These are phyloP conservation scores for Cyclotella kingstonii DNA, from an alignment of 108 stramenopile genomes.

Conservation along the genomic window DNA sequence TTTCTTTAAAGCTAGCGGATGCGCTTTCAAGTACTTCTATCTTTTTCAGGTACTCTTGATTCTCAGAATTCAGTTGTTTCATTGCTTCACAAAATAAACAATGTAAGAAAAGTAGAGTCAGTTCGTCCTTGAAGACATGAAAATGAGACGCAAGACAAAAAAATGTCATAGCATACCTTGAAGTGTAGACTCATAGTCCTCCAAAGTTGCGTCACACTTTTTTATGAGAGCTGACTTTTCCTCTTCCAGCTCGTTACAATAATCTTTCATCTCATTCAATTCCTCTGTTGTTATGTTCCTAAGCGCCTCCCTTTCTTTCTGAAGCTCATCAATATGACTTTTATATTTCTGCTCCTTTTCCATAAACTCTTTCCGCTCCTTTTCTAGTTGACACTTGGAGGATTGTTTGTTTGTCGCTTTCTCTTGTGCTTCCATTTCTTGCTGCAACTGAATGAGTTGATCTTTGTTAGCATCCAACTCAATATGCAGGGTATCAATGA, in stretches of 20 bases:
- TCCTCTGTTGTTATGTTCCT: constrained; percentile 4
- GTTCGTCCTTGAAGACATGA: background rate
- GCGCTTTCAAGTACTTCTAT: constrained; percentile 3
- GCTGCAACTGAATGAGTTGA: constrained; percentile 11
- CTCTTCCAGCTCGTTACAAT: constrained; percentile 8
- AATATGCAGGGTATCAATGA: constrained; percentile 23
- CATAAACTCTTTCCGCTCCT: background rate
- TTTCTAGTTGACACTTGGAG: background rate
- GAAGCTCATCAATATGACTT: constrained; percentile 4
- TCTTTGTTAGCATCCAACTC: constrained; percentile 13
- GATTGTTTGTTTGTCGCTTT: background rate
- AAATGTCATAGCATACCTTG: background rate
- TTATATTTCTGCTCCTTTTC: constrained; percentile 7
- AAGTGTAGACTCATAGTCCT: constrained; percentile 15
- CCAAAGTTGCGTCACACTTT: constrained; percentile 10
- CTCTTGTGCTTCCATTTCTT: background rate
- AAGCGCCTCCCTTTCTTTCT: constrained; percentile 6
- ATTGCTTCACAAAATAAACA: background rate
- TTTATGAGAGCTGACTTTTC: constrained; percentile 9
- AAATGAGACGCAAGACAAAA: background rate
- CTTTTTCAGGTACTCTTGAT: constrained; percentile 11
- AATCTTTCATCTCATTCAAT: background rate
- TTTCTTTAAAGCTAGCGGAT: background rate
- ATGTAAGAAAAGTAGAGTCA: too few relatives aligned
- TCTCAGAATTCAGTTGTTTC: constrained; percentile 22